A percentile compares a stretch with the other conserved stretches of the same genome.
These are phyloP conservation scores for Hemileccinum impolitum DNA, from an alignment of 768 basidiomycete genomes.

Conservation along the genomic window DNA sequence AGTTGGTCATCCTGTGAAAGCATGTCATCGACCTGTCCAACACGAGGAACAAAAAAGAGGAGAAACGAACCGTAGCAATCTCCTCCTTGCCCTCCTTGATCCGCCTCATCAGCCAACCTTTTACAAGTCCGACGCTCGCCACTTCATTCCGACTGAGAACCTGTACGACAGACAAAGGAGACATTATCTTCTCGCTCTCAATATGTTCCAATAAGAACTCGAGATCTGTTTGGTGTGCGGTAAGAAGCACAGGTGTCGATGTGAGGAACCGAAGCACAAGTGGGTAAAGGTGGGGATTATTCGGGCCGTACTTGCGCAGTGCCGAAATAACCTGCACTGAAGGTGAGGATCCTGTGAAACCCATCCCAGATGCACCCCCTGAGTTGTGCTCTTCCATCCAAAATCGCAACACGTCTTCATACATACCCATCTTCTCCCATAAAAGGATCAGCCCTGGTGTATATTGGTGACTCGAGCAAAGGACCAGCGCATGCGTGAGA, in stretches of 20 bases:
- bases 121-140: slow-evolving; percentile 87
- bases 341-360: slow-evolving; percentile 31
- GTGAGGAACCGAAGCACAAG: slow-evolving; percentile 90
- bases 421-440: slow-evolving; percentile 95
- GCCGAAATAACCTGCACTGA: slow-evolving; percentile 60
- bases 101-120: slow-evolving; percentile 82
- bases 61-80: slow-evolving; percentile 72
- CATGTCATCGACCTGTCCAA: neutral
- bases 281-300: slow-evolving; percentile 75
- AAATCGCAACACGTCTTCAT: slow-evolving; percentile 90
- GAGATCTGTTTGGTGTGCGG: slow-evolving; percentile 69
- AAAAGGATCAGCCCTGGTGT: slow-evolving; percentile 82
- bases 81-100: slow-evolving; percentile 72
- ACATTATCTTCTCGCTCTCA: slow-evolving; percentile 78
- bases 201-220: slow-evolving; percentile 70
- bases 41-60: neutral
- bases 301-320: slow-evolving; percentile 69
- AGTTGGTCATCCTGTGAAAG: slow-evolving; percentile 72
- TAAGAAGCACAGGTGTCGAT: slow-evolving; percentile 68
- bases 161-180: slow-evolving; percentile 87
- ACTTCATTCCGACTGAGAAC: slow-evolving; percentile 85
- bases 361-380: slow-evolving; percentile 2
- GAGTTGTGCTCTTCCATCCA: slow-evolving; percentile 73
- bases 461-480: slow-evolving; percentile 83
- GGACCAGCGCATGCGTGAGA: slow-evolving; percentile 86